Percentiles rank a stretch among this genome's conserved stretches.
phyloP scores from a whole-genome alignment of 2,329 filamentous ascomycete genomes.

The Atkinsonella texensis region DNA sequence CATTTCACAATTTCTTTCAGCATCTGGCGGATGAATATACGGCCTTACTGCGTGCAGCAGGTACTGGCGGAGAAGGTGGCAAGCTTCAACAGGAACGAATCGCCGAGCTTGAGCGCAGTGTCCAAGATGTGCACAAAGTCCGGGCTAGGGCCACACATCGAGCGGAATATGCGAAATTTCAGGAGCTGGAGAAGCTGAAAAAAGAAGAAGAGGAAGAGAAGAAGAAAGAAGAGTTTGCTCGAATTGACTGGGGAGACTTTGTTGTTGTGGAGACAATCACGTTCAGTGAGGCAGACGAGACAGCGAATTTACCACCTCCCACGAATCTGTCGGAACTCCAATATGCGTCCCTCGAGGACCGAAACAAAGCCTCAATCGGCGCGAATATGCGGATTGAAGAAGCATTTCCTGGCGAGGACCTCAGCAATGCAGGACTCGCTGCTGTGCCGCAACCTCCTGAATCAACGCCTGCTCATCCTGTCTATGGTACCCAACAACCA shows the following conservation, averaged over 20 bases:
- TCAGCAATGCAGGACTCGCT: conserved; percentile 34
- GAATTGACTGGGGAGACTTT: conserved; percentile 98
- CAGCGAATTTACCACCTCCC: conserved; percentile 74
- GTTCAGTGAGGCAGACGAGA: conserved; percentile 82
- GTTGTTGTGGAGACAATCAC: conserved; percentile 89
- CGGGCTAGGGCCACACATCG: conserved; percentile 72
- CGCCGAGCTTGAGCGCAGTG: conserved; percentile 60
- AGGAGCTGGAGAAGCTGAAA: conserved; percentile 75
- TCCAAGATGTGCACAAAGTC: conserved; percentile 68
- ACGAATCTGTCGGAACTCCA: conserved; percentile 85
- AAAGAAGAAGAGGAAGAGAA: conserved; percentile 80
- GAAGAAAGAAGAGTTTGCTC: conserved; percentile 62
- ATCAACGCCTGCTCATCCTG: conserved; percentile 33
- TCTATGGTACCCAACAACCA: conserved; percentile 26
- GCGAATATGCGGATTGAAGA: conserved; percentile 83
- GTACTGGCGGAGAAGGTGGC: conserved; percentile 52
- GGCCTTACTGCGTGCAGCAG: conserved; percentile 57
- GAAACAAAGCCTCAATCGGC: conserved; percentile 77
- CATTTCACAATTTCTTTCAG: conserved; percentile 90
- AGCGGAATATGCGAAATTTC: conserved; percentile 75
- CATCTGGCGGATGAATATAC: conserved; percentile 89
- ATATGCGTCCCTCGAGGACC: conserved; percentile 88
- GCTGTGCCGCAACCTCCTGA: conserved; percentile 23
- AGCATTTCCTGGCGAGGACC: conserved; percentile 70
- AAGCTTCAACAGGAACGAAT: conserved; percentile 62